Conservation (phyloP, 495 filamentous ascomycete species). For the Melanomma pulvis-pyrius region DNA sequence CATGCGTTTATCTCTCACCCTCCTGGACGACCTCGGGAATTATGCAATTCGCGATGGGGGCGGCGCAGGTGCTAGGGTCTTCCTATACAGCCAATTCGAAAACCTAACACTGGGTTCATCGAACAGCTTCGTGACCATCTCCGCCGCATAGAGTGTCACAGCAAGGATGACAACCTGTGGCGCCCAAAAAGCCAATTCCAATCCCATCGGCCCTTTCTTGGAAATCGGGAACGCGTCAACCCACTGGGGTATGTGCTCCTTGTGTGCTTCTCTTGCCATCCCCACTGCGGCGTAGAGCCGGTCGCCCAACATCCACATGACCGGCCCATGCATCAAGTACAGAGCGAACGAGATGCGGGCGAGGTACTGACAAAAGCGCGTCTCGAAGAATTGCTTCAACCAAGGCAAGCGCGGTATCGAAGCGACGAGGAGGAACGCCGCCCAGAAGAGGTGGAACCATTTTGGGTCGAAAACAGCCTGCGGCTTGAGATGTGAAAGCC, state of each 20-base stretch:
- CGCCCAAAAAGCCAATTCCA: conserved; percentile 57
- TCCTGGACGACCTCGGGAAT: background rate
- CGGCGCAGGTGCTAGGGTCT: conserved; percentile 35
- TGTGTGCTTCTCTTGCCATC: conserved; percentile 48
- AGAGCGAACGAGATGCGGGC: conserved; percentile 56
- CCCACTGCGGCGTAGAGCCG: conserved; percentile 58
- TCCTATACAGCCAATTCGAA: conserved; percentile 56
- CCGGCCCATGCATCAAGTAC: conserved; percentile 59
- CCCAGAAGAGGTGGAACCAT: conserved; percentile 40
- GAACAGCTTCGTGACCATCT: conserved; percentile 56
- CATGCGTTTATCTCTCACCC: no score
- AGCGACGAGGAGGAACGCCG: conserved; percentile 43
- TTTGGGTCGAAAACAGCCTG: conserved; percentile 55
- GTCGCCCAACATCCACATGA: conserved; percentile 53
- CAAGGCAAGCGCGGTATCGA: conserved; percentile 29
- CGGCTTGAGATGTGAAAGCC: conserved; percentile 30
- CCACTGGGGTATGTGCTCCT: conserved; percentile 49
- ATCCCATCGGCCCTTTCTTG: conserved; percentile 54
- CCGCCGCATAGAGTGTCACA: conserved; percentile 60
- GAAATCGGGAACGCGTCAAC: conserved; percentile 53
- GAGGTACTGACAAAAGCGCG: conserved; percentile 49
- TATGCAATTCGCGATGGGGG: conserved; percentile 2
- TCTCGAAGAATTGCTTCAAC: conserved; percentile 36
- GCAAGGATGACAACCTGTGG: conserved; percentile 60
- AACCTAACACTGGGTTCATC: conserved; percentile 61